These are phyloP conservation scores for Vaccinium darrowii DNA, from an alignment of 148 eudicot species.

Conservation along the genomic window DNA sequence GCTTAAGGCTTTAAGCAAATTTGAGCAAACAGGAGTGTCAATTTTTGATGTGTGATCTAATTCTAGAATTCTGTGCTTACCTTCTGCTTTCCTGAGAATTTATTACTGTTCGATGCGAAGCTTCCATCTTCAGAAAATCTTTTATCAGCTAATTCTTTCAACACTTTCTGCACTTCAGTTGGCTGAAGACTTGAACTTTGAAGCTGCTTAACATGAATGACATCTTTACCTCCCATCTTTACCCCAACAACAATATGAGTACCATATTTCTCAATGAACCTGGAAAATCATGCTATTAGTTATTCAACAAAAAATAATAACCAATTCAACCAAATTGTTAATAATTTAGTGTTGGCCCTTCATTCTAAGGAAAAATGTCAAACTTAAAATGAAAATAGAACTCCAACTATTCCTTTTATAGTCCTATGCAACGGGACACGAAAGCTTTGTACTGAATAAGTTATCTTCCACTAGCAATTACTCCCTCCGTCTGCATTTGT, in stretches of 20 bases:
- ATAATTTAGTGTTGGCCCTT: not conserved
- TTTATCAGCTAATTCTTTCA: constrained; percentile 80
- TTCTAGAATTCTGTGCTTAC: constrained; percentile 27
- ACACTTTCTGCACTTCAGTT: constrained; percentile 62
- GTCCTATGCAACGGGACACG: not conserved
- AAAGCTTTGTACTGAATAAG: not conserved
- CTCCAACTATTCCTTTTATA: not conserved
- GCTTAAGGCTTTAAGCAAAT: not conserved
- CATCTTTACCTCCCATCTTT: constrained; percentile 98
- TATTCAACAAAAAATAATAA: not conserved
- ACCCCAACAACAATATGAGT: constrained; percentile 91
- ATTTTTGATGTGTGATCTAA: not conserved
- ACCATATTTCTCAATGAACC: constrained; percentile 93
- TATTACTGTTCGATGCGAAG: constrained; percentile 22
- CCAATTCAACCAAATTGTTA: not conserved
- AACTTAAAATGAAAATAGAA: not conserved
- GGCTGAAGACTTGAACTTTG: constrained; percentile 57
- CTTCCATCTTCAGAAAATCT: constrained; percentile 57
- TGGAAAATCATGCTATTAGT: constrained; percentile 32
- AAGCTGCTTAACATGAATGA: constrained; percentile 79
- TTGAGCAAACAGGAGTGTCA: constrained; percentile 12
- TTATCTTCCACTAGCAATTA: not conserved
- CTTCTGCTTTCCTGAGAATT: constrained; percentile 46
- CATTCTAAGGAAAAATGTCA: not conserved
- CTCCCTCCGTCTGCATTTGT: too few relatives aligned